Evolutionary conservation across 2,329 filamentous ascomycete species (phyloP), one percentile per base, ranked within the genome.

Genomic region (Fusarium compactum): DNA sequence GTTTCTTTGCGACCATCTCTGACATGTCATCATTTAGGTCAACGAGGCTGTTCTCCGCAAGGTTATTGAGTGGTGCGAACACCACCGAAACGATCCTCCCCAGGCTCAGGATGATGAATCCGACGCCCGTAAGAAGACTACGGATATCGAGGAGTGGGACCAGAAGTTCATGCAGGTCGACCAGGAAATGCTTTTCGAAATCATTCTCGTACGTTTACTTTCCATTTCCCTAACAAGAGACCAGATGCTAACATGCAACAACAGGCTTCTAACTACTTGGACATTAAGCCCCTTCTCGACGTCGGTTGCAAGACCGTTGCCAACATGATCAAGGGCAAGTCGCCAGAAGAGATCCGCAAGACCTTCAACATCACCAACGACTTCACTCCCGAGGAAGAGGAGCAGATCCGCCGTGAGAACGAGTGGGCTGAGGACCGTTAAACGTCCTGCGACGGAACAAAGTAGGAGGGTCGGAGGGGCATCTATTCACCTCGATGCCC

Each of bases 251-350:
- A 81, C 68, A 40, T 18, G 41, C 15, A 5, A 55, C 58, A 20
- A 34, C 20, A 96, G 93, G 96, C 96, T 6, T 94, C 95, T 76
- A 99, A 99, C 87, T 99, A 98, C 82, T 91, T 99, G 65, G 96
- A 99, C 75, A 99, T 99, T 86, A 99, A 98, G 88, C 92, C 94
- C 2, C 92, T 99, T 2, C 91, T 99, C 29, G 96, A 99, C 72
- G 95, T 98, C 65, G 96, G 96, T 68, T 99, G 96, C 90, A 99
- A 99, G 89, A 99, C 96, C 0, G 96, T 99, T 18, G 96, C 96
- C 68, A 99, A 99, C 85, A 99, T 99, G 96, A 99, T 99, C 87
- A 99, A 99, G 92, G 96, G 96, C 84, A 99, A 99, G 88, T 97
- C 94, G 0, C 96, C 96, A 5, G 96, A 99, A 81, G 96, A 99